A percentile compares a stretch with the other conserved stretches of the same genome.
Conservation (phyloP, 345 rosid species). For the Citrus australasica region DNA sequence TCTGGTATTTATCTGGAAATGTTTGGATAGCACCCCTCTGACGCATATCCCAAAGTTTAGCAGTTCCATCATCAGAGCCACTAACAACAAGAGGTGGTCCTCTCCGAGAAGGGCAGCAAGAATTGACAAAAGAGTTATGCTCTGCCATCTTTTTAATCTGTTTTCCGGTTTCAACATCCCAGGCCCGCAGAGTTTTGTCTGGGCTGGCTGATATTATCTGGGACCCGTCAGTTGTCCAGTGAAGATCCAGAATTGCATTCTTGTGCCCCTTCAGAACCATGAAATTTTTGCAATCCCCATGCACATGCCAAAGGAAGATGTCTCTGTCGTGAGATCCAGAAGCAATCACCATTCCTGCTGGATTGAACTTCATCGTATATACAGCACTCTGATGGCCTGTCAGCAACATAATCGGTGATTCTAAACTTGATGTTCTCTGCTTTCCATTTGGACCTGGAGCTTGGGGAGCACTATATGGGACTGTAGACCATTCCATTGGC, state of each 20-base stretch:
- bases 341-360: conserved; percentile 77
- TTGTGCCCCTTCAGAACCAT: conserved; percentile 97
- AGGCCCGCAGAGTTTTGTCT: conserved; percentile 85
- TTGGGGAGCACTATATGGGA: conserved; percentile 47
- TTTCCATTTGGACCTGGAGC: conserved; percentile 58
- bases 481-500: conserved; percentile 92
- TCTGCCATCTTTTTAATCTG: conserved; percentile 98
- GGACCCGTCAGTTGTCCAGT: conserved; percentile 90
- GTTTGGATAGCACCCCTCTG: conserved; percentile 99
- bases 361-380: conserved; percentile 91
- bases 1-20: conserved; percentile 94
- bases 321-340: conserved; percentile 97
- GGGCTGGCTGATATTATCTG: conserved; percentile 93
- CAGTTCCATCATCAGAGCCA: conserved; percentile 97
- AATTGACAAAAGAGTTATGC: conserved; percentile 85
- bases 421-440: conserved; percentile 75
- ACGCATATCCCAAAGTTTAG: conserved; percentile 98
- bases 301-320: conserved; percentile 84
- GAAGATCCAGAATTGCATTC: conserved; percentile 89
- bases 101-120: conserved; percentile 88
- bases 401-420: conserved; percentile 89
- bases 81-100: conserved; percentile 92
- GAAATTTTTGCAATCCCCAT: conserved; percentile 92
- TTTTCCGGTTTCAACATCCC: conserved; percentile 94
- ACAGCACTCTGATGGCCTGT: conserved; percentile 83